phyloP scores from a whole-genome alignment of 179 eudicot species.

The Nepenthes alata region DNA sequence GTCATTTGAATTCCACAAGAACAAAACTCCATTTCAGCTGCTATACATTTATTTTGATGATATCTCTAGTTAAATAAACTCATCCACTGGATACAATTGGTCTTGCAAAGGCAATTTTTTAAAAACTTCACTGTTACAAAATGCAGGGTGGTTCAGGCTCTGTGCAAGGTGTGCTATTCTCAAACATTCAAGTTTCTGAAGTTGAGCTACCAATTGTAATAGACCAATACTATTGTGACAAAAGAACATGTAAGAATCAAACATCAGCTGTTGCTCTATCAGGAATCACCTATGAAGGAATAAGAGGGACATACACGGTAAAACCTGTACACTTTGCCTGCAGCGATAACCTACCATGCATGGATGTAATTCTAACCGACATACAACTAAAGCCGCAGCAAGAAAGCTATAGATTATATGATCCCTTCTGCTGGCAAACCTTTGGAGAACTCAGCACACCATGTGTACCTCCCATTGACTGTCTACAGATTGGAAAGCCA shows the following conservation, averaged over 20 bases:
- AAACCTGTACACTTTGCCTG: constrained; percentile 84
- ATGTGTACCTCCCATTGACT: constrained; percentile 53
- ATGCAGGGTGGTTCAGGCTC: constrained; percentile 85
- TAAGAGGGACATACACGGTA: constrained; percentile 81
- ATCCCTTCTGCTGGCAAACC: constrained; percentile 76
- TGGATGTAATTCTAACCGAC: constrained; percentile 44
- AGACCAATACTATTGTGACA: constrained; percentile 88
- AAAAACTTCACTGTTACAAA: neutral
- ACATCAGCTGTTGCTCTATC: constrained; percentile 74
- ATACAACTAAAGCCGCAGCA: constrained; percentile 52
- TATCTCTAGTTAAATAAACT: neutral
- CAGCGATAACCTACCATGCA: constrained; percentile 73
- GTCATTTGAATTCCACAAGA: no score
- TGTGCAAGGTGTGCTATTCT: constrained; percentile 57
- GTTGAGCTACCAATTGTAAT: constrained; percentile 76
- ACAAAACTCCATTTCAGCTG: no score
- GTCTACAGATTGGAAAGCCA: constrained; percentile 55
- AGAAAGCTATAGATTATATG: constrained; percentile 46
- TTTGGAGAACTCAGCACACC: constrained; percentile 59
- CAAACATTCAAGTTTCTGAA: constrained; percentile 66
- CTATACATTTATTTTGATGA: no score
- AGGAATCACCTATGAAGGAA: constrained; percentile 55
- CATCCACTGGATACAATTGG: no score
- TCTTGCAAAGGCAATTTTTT: no score
- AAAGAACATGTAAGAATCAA: constrained; percentile 58